Base-by-base conservation (phyloP, 768 basidiomycete species). In the Dendrothele bispora region DNA sequence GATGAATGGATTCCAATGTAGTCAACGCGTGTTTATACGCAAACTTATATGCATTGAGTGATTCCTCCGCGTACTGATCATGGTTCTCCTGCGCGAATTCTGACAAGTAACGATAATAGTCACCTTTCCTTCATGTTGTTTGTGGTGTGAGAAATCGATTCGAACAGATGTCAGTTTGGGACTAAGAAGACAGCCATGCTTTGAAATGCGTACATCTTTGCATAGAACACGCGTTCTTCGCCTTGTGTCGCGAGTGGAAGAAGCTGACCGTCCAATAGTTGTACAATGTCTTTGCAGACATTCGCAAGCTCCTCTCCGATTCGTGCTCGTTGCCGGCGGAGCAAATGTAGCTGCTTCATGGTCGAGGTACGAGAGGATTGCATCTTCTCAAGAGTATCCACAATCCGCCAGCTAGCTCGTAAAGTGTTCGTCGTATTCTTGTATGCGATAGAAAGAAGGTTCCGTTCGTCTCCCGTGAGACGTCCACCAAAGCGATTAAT, bases 41-140 rank as follows among this genome's bases (percentile, higher is more conserved):
- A 49, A 77, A 70, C 73, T 88, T 91, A 78, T 95, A 90, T 3
- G 88, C 85, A 55, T 86, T 86, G 50, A 93, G 79, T 17, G 91
- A 91, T 49, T 82, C 75, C 56, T 85, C 82, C 28, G 85, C 87
- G 51, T 81, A 84, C 58, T 71, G 72, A 57, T 83, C 78, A 49
- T 85, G 81, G 54, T 82, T 75, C 54, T 82, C 79, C 21, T 79
- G 82, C 15, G 89, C 84, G 61, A 91, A 88, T 68, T 93, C 91
- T 39, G 90, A 89, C 45, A 92, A 80, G 70, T 93, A 94, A 54
- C 91, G 86, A 72, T 88, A 90, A 71, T 93, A 94, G 64, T 93
- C 91, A 48, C 90, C 91, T 69, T 83, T 84, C 86, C 87, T 88
- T 27, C 42, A 22, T 27, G 17, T n/a, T 29, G 38, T n/a, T 46